phyloP scores from a whole-genome alignment of 768 basidiomycete genomes.

The Leccinum longicurvipes region DNA sequence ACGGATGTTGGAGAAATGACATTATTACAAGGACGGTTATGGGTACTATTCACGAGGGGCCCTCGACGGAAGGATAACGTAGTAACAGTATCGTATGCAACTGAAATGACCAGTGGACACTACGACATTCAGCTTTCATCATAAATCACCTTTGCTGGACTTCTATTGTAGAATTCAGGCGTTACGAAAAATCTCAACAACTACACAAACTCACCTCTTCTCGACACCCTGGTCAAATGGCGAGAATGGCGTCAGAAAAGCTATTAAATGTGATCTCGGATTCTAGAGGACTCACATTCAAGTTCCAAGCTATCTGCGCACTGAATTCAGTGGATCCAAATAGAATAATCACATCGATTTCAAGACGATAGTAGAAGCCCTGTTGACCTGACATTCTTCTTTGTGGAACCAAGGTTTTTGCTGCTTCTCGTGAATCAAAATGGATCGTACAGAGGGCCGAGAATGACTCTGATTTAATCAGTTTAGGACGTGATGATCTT shows the following conservation, averaged over 20 bases:
- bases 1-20: not conserved
- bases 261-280: not conserved
- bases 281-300: conserved; percentile 3
- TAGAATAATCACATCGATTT: conserved; percentile 9
- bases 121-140: not conserved
- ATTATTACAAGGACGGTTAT: no score
- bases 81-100: not conserved
- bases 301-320: conserved; percentile 12
- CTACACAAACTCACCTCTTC: conserved; percentile 2
- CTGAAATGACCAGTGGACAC: not conserved
- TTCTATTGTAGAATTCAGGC: not conserved
- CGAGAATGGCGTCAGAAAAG: not conserved
- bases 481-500: not conserved
- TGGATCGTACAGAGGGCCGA: conserved; percentile 10
- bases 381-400: not conserved
- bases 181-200: no score
- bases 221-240: conserved; percentile 5
- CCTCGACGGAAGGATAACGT: no score
- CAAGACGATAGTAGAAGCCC: conserved; percentile 7
- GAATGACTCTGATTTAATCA: conserved; percentile 3
- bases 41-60: not conserved
- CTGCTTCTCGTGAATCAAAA: conserved; percentile 7
- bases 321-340: conserved; percentile 27
- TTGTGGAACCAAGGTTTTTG: not conserved
- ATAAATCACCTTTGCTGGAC: conserved; percentile 6